A percentile compares a stretch with the other conserved stretches of the same genome.
phyloP scores from a whole-genome alignment of 345 rosid genomes.

The Corchorus capsularis region DNA sequence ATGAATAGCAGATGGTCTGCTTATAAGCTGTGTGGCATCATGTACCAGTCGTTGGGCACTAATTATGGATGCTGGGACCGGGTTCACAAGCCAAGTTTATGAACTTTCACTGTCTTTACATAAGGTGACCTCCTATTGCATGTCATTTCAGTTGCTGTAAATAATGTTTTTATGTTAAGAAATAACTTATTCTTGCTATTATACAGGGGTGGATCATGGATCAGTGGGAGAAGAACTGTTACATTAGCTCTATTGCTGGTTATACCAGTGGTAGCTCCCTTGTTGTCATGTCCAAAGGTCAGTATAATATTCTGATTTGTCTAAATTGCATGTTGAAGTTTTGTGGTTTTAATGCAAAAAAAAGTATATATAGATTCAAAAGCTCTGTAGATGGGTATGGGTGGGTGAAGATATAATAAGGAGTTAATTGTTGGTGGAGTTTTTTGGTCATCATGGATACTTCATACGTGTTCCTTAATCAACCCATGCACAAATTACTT shows the following conservation, averaged over 20 bases:
- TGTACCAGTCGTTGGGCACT: conserved; percentile 95
- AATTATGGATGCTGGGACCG: conserved; percentile 97
- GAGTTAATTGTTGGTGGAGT: neutral
- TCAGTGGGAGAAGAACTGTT: conserved; percentile 95
- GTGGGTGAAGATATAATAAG: neutral
- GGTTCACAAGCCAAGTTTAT: conserved; percentile 83
- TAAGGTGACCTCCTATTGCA: conserved; percentile 53
- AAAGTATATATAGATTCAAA: neutral
- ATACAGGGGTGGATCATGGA: conserved; percentile 98
- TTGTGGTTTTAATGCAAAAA: neutral
- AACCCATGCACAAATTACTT: neutral
- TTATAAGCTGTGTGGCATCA: conserved; percentile 87
- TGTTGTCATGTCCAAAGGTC: conserved; percentile 99
- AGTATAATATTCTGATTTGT: conserved; percentile 18
- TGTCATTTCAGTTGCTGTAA: neutral
- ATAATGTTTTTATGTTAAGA: neutral
- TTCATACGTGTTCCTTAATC: neutral
- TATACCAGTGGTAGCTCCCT: conserved; percentile 86
- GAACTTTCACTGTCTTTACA: conserved; percentile 78
- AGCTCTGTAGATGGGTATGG: neutral
- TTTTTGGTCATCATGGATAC: neutral
- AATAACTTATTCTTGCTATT: conserved; percentile 15
- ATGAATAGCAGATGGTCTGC: conserved; percentile 82
- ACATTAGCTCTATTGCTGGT: conserved; percentile 94
- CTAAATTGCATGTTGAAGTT: neutral